Conservation (phyloP, 768 basidiomycete genomes). For the Rhodotorula toruloides region DNA sequence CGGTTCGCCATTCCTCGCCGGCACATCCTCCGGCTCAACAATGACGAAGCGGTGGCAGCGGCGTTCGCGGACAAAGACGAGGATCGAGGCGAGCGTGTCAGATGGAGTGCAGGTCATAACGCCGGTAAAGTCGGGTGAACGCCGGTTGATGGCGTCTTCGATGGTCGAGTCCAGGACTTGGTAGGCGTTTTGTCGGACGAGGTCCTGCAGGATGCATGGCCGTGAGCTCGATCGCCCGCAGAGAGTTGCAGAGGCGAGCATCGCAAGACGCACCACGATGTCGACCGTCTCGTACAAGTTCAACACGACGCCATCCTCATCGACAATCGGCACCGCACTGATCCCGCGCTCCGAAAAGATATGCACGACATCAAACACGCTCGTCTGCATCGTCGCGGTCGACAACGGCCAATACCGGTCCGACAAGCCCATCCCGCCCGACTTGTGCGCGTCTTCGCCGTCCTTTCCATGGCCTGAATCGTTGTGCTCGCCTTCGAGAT, state of each 20-base stretch:
- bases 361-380: slow-evolving; percentile 96
- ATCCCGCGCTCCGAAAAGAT: slow-evolving; percentile 95
- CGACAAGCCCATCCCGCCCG: slow-evolving; percentile 42
- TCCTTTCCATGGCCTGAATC: not conserved
- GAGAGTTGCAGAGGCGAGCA: not conserved
- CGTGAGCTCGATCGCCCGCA: not conserved
- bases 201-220: slow-evolving; percentile 56
- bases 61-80: slow-evolving; percentile 86
- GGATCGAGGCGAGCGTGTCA: slow-evolving; percentile 82
- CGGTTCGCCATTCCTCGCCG: slow-evolving; percentile 5
- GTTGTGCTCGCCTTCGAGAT: not conserved
- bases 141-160: slow-evolving; percentile 81
- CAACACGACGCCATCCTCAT: slow-evolving; percentile 72
- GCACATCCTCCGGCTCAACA: slow-evolving; percentile 34
- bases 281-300: slow-evolving; percentile 98
- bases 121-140: slow-evolving; percentile 90
- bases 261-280: slow-evolving; percentile 66
- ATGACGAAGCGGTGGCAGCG: slow-evolving; percentile 73
- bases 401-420: slow-evolving; percentile 85
- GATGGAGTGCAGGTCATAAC: slow-evolving; percentile 91
- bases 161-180: slow-evolving; percentile 93
- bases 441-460: slow-evolving; percentile 3
- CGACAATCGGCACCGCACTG: slow-evolving; percentile 92
- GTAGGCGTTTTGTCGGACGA: slow-evolving; percentile 79
- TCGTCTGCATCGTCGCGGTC: slow-evolving; percentile 81